These are phyloP conservation scores for Lentinus tigrinus DNA, from an alignment of 768 basidiomycete species.

Conservation along the genomic window DNA sequence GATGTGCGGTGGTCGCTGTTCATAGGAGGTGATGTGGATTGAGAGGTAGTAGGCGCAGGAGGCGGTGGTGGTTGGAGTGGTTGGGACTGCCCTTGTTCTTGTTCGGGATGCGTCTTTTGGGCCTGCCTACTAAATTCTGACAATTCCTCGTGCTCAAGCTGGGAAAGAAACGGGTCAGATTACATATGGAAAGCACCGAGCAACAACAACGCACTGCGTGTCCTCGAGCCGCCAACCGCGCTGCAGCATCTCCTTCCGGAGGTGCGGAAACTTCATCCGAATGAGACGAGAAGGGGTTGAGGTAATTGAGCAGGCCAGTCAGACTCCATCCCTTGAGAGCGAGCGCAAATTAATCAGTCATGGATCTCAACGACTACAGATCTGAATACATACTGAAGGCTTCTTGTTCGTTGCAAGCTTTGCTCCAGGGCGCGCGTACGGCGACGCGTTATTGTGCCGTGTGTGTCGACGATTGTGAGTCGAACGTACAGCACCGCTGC, in stretches of 20 bases:
- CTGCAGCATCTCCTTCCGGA: slow-evolving; percentile 8
- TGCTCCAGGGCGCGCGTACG: slow-evolving; percentile 48
- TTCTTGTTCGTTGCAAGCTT: slow-evolving; percentile 28
- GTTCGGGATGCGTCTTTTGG: no score
- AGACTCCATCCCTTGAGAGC: slow-evolving; percentile 45
- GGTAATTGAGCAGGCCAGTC: slow-evolving; percentile 45
- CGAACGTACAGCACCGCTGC: slow-evolving; percentile 11
- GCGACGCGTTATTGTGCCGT: slow-evolving; percentile 38
- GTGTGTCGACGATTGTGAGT: slow-evolving; percentile 10
- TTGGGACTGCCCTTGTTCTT: not conserved
- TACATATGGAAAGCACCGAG: not conserved
- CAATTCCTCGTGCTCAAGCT: not conserved
- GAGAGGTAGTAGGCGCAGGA: not conserved
- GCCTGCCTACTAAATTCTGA: not conserved
- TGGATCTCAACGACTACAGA: slow-evolving; percentile 6
- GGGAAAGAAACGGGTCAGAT: not conserved
- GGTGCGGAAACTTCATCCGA: slow-evolving; percentile 7
- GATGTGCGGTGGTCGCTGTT: slow-evolving; percentile 10
- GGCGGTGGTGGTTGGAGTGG: slow-evolving; percentile 11
- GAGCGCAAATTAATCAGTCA: slow-evolving; percentile 28
- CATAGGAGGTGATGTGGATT: not conserved
- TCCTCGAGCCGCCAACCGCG: slow-evolving; percentile 4
- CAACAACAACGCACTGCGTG: slow-evolving; percentile 4
- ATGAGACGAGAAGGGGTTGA: slow-evolving; percentile 47
- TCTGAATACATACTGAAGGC: slow-evolving; percentile 40